Evolutionary conservation across 495 filamentous ascomycete species (phyloP), one percentile per base, ranked within the genome.

Genomic region (Cudoniella acicularis): DNA sequence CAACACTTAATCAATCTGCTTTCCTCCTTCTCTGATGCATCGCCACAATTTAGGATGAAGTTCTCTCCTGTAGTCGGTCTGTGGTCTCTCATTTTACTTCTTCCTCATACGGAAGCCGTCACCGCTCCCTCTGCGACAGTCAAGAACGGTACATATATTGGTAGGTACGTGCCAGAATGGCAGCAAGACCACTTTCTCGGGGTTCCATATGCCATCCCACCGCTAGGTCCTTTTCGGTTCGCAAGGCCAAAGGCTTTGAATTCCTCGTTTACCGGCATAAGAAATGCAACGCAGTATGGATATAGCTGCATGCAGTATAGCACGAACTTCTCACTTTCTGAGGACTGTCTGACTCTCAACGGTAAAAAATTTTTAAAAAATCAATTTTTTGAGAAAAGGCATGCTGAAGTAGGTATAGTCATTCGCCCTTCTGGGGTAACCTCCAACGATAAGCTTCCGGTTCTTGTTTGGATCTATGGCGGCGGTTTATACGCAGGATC

Each of bases 401-500:
- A n/a, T 24, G 1, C 27, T 11, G n/a, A 27, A 42, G 4, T 46
- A 2, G 3, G n/a, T 9, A 16, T 3, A 56, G 54, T 91, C 22
- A 72, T 83, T 21, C 83, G 87, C 21, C 88, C 88, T 10, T 59
- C 74, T 0, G 86, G 82, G 16, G 84, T 76, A 45, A 77, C 66
- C 53, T 64, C 72, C 0, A 72, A 70, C n/a, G 72, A 81, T 2
- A 82, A 83, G 47, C 71, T 90, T 2, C 87, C 52, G 0, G 86
- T 91, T 20, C 73, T 87, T 40, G 81, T 88, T 22, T 90, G 87
- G 87, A 90, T 92, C 52, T 89, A 80, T 65, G 87, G 87, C 18
- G 87, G 88, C 49, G 86, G 82, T 1, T 88, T 85, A 86, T 60
- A 18, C n/a, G 16, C 48, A 17, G 54, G 66, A 50, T 50, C 65